phyloP scores from a whole-genome alignment of 495 filamentous ascomycete genomes.

The Gamarada debralockiae region DNA sequence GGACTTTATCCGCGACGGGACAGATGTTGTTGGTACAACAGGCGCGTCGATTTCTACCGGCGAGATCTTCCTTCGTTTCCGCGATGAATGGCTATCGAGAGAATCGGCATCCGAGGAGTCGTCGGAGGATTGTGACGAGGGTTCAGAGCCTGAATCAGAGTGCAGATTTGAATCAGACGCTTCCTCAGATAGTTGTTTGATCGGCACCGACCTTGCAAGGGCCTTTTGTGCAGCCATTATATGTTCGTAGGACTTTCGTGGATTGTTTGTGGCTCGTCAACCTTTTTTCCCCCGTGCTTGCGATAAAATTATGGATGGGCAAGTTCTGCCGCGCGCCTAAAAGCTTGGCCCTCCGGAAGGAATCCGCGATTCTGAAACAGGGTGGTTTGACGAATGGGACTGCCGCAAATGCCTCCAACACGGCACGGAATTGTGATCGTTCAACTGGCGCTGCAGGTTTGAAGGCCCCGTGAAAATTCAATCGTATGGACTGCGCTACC shows the following conservation, averaged over 20 bases:
- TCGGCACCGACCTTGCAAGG: conserved; percentile 9
- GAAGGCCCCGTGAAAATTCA: too few relatives aligned
- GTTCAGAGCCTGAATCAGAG: background rate
- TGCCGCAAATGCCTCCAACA: too few relatives aligned
- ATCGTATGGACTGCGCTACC: too few relatives aligned
- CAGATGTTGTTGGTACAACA: conserved; percentile 19
- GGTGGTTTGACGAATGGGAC: too few relatives aligned
- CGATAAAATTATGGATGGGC: background rate
- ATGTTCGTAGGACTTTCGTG: background rate
- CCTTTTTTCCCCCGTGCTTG: background rate
- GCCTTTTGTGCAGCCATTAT: conserved; percentile 12
- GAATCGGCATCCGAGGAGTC: conserved; percentile 32
- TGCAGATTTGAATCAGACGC: conserved; percentile 14
- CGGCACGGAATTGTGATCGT: too few relatives aligned
- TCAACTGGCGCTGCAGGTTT: too few relatives aligned
- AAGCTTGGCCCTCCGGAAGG: background rate
- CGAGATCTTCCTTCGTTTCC: conserved; percentile 45
- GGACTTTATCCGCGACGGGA: conserved; percentile 46
- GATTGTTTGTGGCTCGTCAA: background rate
- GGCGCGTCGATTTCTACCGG: conserved; percentile 19
- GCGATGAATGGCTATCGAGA: conserved; percentile 39
- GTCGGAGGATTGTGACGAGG: background rate
- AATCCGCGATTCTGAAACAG: background rate
- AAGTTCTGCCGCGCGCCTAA: background rate
- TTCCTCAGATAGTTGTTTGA: conserved; percentile 2